A percentile compares a stretch with the other conserved stretches of the same genome.
Conservation (phyloP, 352 stramenopile genomes). For the Aphanomyces astaci region DNA sequence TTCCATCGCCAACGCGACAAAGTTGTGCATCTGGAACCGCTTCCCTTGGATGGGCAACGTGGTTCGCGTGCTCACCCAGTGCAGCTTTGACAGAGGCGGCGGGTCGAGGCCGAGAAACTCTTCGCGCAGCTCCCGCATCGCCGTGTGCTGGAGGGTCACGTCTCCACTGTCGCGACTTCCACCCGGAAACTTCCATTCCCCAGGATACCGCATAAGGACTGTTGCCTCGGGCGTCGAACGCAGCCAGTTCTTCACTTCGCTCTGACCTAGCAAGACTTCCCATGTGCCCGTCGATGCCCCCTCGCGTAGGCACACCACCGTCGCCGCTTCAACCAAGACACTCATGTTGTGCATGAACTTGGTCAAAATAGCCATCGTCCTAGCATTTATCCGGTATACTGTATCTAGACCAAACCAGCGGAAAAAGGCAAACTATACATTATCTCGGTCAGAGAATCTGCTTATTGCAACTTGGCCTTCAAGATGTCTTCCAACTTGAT, state of each 20-base stretch:
- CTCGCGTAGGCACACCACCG: constrained; percentile 30
- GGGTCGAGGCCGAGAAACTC: constrained; percentile 40
- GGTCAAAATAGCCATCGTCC: not conserved
- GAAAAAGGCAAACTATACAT: not conserved
- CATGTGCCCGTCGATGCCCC: constrained; percentile 26
- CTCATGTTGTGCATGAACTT: not conserved
- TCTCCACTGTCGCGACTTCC: constrained; percentile 41
- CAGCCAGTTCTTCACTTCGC: constrained; percentile 63
- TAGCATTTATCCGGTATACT: too few relatives aligned
- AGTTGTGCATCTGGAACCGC: constrained; percentile 60
- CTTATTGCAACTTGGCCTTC: constrained; percentile 82
- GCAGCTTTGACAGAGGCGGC: constrained; percentile 21
- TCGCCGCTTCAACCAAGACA: constrained; percentile 31
- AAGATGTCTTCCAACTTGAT: constrained; percentile 98
- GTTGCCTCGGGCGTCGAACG: constrained; percentile 34
- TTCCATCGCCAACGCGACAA: constrained; percentile 50
- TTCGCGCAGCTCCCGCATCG: constrained; percentile 43
- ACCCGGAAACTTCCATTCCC: constrained; percentile 60
- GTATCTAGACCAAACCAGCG: too few relatives aligned
- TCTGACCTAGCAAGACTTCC: constrained; percentile 56
- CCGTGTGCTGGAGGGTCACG: constrained; percentile 31
- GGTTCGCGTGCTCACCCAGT: constrained; percentile 39
- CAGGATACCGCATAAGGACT: constrained; percentile 54
- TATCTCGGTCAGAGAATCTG: not conserved
- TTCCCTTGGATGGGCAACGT: constrained; percentile 37